phyloP scores from a whole-genome alignment of 345 rosid genomes.

The Euphorbia tirucalli region DNA sequence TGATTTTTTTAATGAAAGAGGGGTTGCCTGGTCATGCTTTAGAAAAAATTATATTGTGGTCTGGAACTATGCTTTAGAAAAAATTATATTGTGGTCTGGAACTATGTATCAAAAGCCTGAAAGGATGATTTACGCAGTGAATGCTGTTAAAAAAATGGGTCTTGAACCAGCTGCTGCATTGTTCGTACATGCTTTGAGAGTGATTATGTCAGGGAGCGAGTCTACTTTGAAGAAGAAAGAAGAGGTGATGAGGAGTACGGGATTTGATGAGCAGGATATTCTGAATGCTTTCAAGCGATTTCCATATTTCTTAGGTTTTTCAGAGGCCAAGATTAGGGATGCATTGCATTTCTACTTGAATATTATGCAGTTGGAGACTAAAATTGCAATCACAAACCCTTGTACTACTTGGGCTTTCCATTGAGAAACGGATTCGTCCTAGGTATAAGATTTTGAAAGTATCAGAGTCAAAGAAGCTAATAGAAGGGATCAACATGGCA shows the following conservation, averaged over 20 bases:
- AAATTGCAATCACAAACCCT: slow-evolving; percentile 13
- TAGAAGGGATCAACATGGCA: slow-evolving; percentile 11
- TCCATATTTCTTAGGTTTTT: slow-evolving; percentile 12
- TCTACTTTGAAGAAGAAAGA: slow-evolving; percentile 22
- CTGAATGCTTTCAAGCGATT: slow-evolving; percentile 11
- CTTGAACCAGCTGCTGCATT: slow-evolving; percentile 7
- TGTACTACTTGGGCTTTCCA: slow-evolving; percentile 6
- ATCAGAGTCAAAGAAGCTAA: slow-evolving; percentile 28
- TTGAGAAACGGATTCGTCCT: slow-evolving; percentile 25
- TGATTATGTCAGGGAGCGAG: slow-evolving; percentile 11
- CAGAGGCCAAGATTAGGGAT: slow-evolving; percentile 25
- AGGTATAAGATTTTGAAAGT: slow-evolving; percentile 20
- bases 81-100: slow-evolving; percentile 18
- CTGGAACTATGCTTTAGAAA: no score
- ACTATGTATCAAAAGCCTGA: background rate
- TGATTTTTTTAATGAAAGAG: slow-evolving; percentile 16
- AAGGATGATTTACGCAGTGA: slow-evolving; percentile 8
- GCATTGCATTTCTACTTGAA: slow-evolving; percentile 24
- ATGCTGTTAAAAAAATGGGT: slow-evolving; percentile 20
- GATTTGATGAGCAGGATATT: slow-evolving; percentile 29
- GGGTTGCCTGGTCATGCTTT: slow-evolving; percentile 15
- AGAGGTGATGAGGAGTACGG: slow-evolving; percentile 26
- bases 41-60: no score
- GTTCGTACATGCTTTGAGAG: slow-evolving; percentile 23
- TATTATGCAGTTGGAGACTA: slow-evolving; percentile 15